These are phyloP conservation scores for Xylaria acuta DNA, from an alignment of 495 filamentous ascomycete species.

Conservation along the genomic window DNA sequence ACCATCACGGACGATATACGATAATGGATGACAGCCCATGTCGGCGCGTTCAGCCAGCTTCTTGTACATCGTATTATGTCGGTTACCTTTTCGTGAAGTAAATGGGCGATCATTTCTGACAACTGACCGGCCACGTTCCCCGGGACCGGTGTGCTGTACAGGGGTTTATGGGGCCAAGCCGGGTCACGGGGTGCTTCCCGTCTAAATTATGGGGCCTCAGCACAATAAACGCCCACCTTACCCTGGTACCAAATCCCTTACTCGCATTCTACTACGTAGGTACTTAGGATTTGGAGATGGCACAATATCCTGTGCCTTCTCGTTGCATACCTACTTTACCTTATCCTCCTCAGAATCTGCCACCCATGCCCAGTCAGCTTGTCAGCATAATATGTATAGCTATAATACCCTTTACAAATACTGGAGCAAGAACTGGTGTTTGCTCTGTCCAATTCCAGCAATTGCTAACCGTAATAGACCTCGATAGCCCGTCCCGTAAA, in stretches of 20 bases:
- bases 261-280: constrained; percentile 11
- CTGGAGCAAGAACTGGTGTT: not conserved
- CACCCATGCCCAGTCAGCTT: not conserved
- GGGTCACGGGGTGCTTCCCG: constrained; percentile 25
- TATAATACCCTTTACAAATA: constrained; percentile 17
- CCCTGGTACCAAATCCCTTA: not conserved
- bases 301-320: constrained; percentile 1
- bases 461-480: not conserved
- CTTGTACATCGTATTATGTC: not conserved
- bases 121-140: constrained; percentile 27
- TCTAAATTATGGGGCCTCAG: not conserved
- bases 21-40: not conserved
- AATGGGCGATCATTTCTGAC: constrained; percentile 26
- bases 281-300: constrained; percentile 18
- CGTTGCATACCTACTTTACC: constrained; percentile 2
- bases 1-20: constrained; percentile 21
- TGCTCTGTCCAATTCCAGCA: not conserved
- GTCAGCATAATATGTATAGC: not conserved
- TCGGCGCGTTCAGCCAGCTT: not conserved
- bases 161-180: constrained; percentile 21
- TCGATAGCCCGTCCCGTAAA: not conserved
- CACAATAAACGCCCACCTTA: not conserved
- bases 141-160: constrained; percentile 22
- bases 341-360: not conserved
- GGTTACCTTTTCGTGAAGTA: constrained; percentile 6